A percentile compares a stretch with the other conserved stretches of the same genome.
Evolutionary conservation across 1,284 basidiomycete genomes (phyloP).

Genomic region (Lentinula novae-zelandiae): DNA sequence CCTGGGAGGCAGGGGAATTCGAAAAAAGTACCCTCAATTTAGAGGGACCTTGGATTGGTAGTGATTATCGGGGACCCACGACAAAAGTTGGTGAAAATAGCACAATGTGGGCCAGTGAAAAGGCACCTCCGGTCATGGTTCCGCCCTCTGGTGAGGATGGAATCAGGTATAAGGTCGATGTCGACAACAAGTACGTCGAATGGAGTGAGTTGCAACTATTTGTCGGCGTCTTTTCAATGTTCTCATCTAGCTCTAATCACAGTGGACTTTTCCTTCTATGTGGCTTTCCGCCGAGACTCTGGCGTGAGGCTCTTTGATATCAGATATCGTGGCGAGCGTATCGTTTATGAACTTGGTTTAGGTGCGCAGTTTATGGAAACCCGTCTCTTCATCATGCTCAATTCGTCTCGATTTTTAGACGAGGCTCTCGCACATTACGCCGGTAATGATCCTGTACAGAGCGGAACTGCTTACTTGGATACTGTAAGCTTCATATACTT

Average conservation of each 20-base stretch:
- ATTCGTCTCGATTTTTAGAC: conserved; percentile 18
- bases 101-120: conserved; percentile 9
- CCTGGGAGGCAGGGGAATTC: conserved; percentile 8
- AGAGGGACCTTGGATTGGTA: conserved; percentile 9
- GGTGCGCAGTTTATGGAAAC: not conserved
- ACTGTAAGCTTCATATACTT: not conserved
- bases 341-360: conserved; percentile 20
- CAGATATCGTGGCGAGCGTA: conserved; percentile 18
- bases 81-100: conserved; percentile 7
- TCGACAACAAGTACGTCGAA: conserved; percentile 6
- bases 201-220: conserved; percentile 2
- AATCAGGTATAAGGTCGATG: conserved; percentile 6
- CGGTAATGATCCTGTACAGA: conserved; percentile 63
- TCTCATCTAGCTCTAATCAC: not conserved
- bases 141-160: conserved; percentile 6
- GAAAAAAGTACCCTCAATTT: conserved; percentile 1
- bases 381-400: not conserved
- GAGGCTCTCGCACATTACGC: conserved; percentile 65
- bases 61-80: conserved; percentile 6
- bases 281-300: conserved; percentile 5
- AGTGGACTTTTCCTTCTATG: conserved; percentile 21
- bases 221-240: not conserved
- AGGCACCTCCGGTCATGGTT: conserved; percentile 5
- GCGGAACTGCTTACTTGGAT: conserved; percentile 63
- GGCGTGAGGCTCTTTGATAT: conserved; percentile 18